A percentile compares a stretch with the other conserved stretches of the same genome.
Evolutionary conservation across 805 yeast genomes (phyloP).

Genomic region (Saccharomyces eubayanus): DNA sequence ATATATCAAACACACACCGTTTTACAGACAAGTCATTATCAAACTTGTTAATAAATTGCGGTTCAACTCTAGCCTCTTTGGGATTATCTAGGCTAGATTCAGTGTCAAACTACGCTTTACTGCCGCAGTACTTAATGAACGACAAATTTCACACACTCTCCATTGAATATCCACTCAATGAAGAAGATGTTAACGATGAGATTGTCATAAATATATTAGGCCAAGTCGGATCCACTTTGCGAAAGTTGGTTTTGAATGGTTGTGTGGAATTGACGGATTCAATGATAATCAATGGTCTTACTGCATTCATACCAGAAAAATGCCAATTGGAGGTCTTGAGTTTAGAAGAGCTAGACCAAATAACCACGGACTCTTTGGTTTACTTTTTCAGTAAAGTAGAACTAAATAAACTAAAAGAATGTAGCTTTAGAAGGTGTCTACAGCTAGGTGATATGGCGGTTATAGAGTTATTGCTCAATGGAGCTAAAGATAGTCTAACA

Average conservation of each 20-base stretch:
- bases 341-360: constrained; percentile 47
- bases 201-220: constrained; percentile 52
- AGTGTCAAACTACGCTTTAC: constrained; percentile 49
- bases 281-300: constrained; percentile 47
- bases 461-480: constrained; percentile 51
- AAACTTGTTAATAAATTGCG: constrained; percentile 53
- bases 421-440: constrained; percentile 58
- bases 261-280: constrained; percentile 66
- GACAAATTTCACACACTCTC: constrained; percentile 45
- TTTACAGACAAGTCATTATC: constrained; percentile 60
- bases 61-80: constrained; percentile 46
- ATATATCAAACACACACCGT: constrained; percentile 75
- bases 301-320: constrained; percentile 43
- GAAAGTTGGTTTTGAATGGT: constrained; percentile 57
- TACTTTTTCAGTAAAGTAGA: constrained; percentile 42
- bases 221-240: constrained; percentile 53
- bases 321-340: constrained; percentile 45
- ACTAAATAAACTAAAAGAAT: constrained; percentile 49
- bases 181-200: constrained; percentile 61
- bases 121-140: constrained; percentile 54
- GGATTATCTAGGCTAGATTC: constrained; percentile 68
- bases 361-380: constrained; percentile 61
- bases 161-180: constrained; percentile 58
- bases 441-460: constrained; percentile 57
- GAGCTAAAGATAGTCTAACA: constrained; percentile 50